phyloP scores from a whole-genome alignment of 805 yeast genomes.

The Pichia paraexigua region DNA sequence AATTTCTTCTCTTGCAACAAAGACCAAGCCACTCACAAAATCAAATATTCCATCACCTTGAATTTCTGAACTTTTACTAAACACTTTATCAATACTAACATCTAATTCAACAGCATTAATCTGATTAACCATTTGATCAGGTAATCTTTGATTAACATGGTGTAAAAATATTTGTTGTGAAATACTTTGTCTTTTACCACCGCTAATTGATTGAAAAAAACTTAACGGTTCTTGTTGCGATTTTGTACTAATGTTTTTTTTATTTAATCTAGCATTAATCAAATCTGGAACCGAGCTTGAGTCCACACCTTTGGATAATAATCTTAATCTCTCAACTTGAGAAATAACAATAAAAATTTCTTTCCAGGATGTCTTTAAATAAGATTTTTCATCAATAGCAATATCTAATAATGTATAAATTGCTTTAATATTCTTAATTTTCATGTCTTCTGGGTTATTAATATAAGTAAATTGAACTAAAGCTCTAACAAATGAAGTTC shows the following conservation, averaged over 20 bases:
- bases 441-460: slow-evolving; percentile 70
- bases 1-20: slow-evolving; percentile 84
- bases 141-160: slow-evolving; percentile 62
- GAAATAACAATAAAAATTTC: slow-evolving; percentile 76
- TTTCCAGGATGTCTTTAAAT: slow-evolving; percentile 71
- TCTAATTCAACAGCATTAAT: slow-evolving; percentile 62
- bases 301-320: slow-evolving; percentile 81
- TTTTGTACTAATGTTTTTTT: slow-evolving; percentile 33
- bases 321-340: slow-evolving; percentile 83
- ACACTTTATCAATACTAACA: slow-evolving; percentile 79
- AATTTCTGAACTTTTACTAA: slow-evolving; percentile 70
- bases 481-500: slow-evolving; percentile 84
- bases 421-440: slow-evolving; percentile 74
- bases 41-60: slow-evolving; percentile 79
- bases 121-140: slow-evolving; percentile 47
- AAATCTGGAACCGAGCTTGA: slow-evolving; percentile 83
- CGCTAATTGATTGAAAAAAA: slow-evolving; percentile 46
- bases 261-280: slow-evolving; percentile 61
- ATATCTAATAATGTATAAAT: slow-evolving; percentile 64
- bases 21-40: slow-evolving; percentile 80
- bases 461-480: slow-evolving; percentile 80
- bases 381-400: slow-evolving; percentile 74
- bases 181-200: slow-evolving; percentile 40
- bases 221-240: slow-evolving; percentile 11
- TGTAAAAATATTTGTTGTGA: slow-evolving; percentile 63